Base-by-base conservation (phyloP, 805 yeast genomes). In the Suhomyces kilbournensis region DNA sequence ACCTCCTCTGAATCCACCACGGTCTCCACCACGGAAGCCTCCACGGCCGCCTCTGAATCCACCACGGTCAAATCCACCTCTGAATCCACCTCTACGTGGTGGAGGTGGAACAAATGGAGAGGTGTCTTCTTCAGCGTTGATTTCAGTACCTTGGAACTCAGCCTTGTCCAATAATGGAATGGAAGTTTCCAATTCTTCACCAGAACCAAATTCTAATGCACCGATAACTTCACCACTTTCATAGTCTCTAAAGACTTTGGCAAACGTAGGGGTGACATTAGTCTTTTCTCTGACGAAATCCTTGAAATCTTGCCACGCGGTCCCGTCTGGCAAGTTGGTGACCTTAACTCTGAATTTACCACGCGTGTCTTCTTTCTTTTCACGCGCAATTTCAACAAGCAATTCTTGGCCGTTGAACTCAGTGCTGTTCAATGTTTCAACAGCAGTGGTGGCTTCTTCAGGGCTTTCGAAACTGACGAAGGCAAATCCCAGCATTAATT, bases 301-400 rank as follows among this genome's bases (percentile, higher is more conserved):
- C 77, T 91, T 88, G 66, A 88, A 80, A 64, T 87, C 93, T 78
- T 88, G 94, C 96, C 96, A 88, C 48, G 90, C 84, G 53, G 88
- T 79, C 56, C 85, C 84, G 60, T 85, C 87, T 61, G 92, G 92
- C 63, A 88, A 76, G 70, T 83, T 82, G 60, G 81, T 71, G 34
- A 88, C 81, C 65, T 84, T 80, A 54, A 85, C 83, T 77, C 94
- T 82, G 74, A 75, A 82, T 71, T 87, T 85, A 64, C 90, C 90
- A 68, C 86, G 84, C 57, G 86, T 80, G 56, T 82, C 78, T 62
- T 74, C 84, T 52, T 78, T 81, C 64, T 72, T 80, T 62, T 77
- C 80, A 56, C 78, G 78, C 48, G 86, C 85, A 59, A 72, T 76
- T 69, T 81, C 84, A 56, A 81, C 74, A 55, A 73, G 78, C 56